Evolutionary conservation across 331 rosid genomes (phyloP).

Genomic region (Spiraea crenata): DNA sequence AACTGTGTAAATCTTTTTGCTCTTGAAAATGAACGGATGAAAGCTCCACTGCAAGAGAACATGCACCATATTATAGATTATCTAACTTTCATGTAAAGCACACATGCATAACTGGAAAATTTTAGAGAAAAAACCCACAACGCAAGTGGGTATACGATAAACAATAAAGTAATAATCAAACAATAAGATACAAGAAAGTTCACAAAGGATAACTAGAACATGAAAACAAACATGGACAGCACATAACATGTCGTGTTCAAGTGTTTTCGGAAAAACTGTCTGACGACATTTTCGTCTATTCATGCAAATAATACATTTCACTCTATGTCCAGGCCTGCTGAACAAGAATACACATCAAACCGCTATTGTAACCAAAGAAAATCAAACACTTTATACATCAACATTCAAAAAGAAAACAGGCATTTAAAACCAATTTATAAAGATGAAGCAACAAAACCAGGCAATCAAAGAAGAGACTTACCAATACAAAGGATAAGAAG

Average conservation of each 20-base stretch:
- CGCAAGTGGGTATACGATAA: not conserved
- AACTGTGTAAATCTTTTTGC: constrained; percentile 92
- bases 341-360: not conserved
- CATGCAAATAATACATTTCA: not conserved
- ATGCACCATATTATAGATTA: constrained; percentile 25
- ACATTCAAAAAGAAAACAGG: constrained; percentile 4
- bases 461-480: constrained; percentile 35
- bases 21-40: constrained; percentile 88
- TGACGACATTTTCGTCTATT: not conserved
- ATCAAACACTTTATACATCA: not conserved
- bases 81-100: not conserved
- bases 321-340: not conserved
- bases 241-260: not conserved
- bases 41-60: constrained; percentile 88
- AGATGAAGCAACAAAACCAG: constrained; percentile 3
- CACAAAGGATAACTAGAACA: not conserved
- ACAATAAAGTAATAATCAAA: not conserved
- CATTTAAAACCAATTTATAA: not conserved
- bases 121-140: constrained; percentile 3
- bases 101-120: constrained; percentile 5
- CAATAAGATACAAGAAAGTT: not conserved
- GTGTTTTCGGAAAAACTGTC: not conserved
- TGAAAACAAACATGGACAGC: not conserved
- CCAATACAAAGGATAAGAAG: constrained; percentile 80
- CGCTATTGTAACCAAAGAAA: not conserved